phyloP scores from a whole-genome alignment of 1,284 basidiomycete genomes.

The Amylostereum areolatum region DNA sequence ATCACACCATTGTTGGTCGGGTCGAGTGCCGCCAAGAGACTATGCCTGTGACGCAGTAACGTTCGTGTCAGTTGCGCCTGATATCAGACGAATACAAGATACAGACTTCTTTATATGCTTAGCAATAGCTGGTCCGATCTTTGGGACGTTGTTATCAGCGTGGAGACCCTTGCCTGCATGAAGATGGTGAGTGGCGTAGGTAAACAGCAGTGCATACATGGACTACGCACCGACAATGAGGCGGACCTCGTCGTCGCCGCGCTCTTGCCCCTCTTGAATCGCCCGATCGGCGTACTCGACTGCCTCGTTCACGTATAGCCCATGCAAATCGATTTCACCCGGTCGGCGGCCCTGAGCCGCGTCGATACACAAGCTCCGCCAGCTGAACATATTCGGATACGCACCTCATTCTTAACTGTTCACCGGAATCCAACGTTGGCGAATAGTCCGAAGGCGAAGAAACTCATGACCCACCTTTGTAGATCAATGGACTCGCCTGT shows the following conservation, averaged over 20 bases:
- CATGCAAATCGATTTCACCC: slow-evolving; percentile 86
- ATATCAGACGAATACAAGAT: background rate
- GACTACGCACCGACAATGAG: slow-evolving; percentile 76
- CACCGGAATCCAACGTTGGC: too few species aligned
- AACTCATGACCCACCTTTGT: slow-evolving; percentile 43
- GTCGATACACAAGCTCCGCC: too few species aligned
- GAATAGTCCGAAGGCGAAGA: background rate
- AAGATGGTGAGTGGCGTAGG: too few species aligned
- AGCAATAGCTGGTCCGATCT: slow-evolving; percentile 92
- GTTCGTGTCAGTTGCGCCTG: background rate
- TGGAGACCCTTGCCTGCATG: slow-evolving; percentile 76
- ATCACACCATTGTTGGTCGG: slow-evolving; percentile 83
- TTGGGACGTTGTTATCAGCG: slow-evolving; percentile 73
- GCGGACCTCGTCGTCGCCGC: slow-evolving; percentile 66
- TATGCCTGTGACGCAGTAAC: slow-evolving; percentile 42
- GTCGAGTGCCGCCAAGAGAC: slow-evolving; percentile 74
- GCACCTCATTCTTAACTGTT: too few species aligned
- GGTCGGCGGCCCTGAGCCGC: slow-evolving; percentile 67
- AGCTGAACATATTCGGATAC: too few species aligned
- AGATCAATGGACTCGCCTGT: slow-evolving; percentile 90
- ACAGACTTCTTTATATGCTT: slow-evolving; percentile 77
- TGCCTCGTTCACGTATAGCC: slow-evolving; percentile 91
- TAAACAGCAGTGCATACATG: background rate
- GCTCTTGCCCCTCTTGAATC: slow-evolving; percentile 60
- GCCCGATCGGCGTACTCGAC: slow-evolving; percentile 65